These are phyloP conservation scores for Acacia confusa DNA, from an alignment of 306 rosid species.

Conservation along the genomic window DNA sequence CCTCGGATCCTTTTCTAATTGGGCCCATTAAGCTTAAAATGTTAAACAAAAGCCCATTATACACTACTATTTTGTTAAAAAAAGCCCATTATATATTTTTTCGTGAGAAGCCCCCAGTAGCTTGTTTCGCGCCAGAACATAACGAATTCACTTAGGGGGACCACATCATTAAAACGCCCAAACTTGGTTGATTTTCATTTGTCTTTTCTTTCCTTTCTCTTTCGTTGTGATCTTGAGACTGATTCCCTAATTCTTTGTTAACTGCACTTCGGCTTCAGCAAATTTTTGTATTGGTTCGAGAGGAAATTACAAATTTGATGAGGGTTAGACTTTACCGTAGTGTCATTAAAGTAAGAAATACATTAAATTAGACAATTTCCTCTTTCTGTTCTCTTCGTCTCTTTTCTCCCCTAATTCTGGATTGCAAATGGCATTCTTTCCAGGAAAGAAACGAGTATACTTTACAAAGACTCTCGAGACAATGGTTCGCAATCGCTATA, in stretches of 20 bases:
- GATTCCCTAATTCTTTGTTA: neutral
- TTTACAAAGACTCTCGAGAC: slow-evolving; percentile 25
- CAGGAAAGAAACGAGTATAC: slow-evolving; percentile 15
- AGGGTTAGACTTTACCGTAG: neutral
- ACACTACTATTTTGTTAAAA: no score
- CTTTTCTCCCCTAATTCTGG: neutral
- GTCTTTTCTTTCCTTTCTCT: neutral
- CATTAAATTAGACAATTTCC: neutral
- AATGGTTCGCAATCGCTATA: slow-evolving; percentile 39
- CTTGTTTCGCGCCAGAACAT: slow-evolving; percentile 39
- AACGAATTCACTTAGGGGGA: slow-evolving; percentile 30
- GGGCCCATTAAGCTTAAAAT: neutral
- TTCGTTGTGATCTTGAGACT: slow-evolving; percentile 26
- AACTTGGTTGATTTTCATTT: neutral
- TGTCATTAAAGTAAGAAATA: neutral
- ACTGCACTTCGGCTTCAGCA: slow-evolving; percentile 8
- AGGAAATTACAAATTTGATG: neutral
- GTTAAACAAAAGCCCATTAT: neutral
- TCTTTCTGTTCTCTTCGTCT: neutral
- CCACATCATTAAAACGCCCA: slow-evolving; percentile 1
- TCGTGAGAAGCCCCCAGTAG: neutral
- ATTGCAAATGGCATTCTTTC: neutral
- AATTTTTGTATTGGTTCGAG: neutral
- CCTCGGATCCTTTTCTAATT: no score
- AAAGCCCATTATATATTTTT: neutral